Evolutionary conservation across 2,329 filamentous ascomycete species (phyloP).

Genomic region (Neofusicoccum parvum): DNA sequence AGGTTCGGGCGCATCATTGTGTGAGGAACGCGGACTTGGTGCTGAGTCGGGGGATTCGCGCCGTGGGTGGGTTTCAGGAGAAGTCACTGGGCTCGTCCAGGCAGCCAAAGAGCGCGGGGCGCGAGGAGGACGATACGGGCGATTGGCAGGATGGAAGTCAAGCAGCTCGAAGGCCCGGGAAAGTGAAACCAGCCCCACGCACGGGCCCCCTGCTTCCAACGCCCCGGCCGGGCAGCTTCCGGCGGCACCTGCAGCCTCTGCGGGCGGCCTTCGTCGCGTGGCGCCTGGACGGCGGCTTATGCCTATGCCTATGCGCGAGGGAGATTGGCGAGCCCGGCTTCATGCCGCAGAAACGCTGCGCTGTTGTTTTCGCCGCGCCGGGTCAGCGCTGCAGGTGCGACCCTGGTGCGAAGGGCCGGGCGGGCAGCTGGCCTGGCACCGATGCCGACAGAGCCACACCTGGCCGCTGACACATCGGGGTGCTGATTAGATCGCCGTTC

Average conservation of each 20-base stretch:
- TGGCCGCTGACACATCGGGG: no score
- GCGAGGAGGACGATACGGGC: neutral
- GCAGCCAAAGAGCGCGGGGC: conserved; percentile 6
- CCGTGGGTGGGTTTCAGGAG: conserved; percentile 9
- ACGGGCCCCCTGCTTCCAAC: neutral
- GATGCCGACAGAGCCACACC: no score
- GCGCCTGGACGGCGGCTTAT: neutral
- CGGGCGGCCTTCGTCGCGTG: neutral
- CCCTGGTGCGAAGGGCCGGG: neutral
- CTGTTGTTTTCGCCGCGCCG: neutral
- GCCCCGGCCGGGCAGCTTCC: neutral
- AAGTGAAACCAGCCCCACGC: conserved; percentile 14
- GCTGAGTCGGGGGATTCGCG: conserved; percentile 7
- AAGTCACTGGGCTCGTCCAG: conserved; percentile 12
- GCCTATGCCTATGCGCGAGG: neutral
- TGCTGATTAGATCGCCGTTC: neutral
- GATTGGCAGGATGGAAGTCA: conserved; percentile 14
- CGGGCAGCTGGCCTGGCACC: neutral
- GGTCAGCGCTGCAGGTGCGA: neutral
- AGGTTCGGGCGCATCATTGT: conserved; percentile 17
- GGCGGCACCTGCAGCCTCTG: neutral
- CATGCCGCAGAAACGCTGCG: conserved; percentile 7
- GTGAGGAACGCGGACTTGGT: neutral
- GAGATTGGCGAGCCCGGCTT: neutral
- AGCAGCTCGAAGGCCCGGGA: conserved; percentile 5